Evolutionary conservation across 2,329 filamentous ascomycete genomes (phyloP), one percentile per base, ranked within the genome.

Genomic region (Colletotrichum sp.): DNA sequence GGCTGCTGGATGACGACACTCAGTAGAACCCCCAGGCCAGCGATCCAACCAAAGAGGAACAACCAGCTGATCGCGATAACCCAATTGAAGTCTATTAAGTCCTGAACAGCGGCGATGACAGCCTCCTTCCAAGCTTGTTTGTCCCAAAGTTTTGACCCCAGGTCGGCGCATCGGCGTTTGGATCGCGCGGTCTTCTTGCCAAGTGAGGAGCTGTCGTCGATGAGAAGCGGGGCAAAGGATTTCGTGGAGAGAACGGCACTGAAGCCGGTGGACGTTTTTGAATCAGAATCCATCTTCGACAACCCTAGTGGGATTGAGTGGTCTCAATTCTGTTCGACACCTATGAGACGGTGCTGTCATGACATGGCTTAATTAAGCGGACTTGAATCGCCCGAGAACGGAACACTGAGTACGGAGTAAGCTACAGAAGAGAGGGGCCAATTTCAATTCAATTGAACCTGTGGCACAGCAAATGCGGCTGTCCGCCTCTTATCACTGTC

Each of bases 51-150:
- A 5, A 65, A 5, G 26, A 60, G 16, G 5, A 72, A 49, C 2
- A 59, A 8, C 39, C 64, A 72, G 6, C 9, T 49, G 15, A 69
- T 6, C 4, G 18, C 8, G 4, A 52, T 8, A 8, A 36, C 5
- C 64, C 73, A 72, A 32, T 59, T 21, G 7, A 63, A 8, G 8
- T 21, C 30, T 36, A 21, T 32, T 7, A 59, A 24, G n/a, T 76
- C 73, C 15, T 28, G 24, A 5, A 64, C 28, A 6, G 63, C 69
- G 13, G 24, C 39, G 12, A 55, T 16, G 8, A 24, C 30, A 6
- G 69, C 73, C 16, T 72, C 26, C 39, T 44, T 49, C 69, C 73
- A 76, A 24, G 66, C 62, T 26, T 26, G 59, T 13, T 34, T 72
- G 10, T 34, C 26, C 69, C 73, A 72, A 16, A 72, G 10, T 6